Percentiles rank a stretch among this genome's conserved stretches.
Evolutionary conservation across 495 filamentous ascomycete species (phyloP).

Genomic region (Aspergillus taichungensis): DNA sequence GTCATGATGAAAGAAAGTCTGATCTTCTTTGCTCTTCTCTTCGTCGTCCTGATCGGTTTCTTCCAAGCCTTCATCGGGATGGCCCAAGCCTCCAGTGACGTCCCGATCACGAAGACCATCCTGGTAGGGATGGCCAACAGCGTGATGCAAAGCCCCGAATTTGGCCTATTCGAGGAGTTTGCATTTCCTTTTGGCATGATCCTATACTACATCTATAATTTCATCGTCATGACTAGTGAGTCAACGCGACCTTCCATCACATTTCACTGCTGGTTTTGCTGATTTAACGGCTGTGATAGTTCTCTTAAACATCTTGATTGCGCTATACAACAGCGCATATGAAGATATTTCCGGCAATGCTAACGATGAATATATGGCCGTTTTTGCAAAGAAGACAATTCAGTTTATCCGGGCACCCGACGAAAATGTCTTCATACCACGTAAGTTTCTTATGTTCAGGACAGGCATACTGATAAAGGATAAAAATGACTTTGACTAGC

Average conservation of each 20-base stretch:
- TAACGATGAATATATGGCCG: constrained; percentile 86
- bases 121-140: constrained; percentile 84
- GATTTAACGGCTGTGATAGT: constrained; percentile 33
- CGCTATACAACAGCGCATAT: constrained; percentile 93
- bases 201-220: constrained; percentile 92
- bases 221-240: constrained; percentile 79
- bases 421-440: constrained; percentile 95
- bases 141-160: constrained; percentile 84
- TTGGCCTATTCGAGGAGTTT: constrained; percentile 75
- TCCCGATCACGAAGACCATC: constrained; percentile 59
- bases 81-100: constrained; percentile 66
- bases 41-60: constrained; percentile 81
- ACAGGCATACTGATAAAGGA: background rate
- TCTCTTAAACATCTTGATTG: constrained; percentile 88
- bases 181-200: constrained; percentile 75
- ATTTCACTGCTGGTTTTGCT: constrained; percentile 6
- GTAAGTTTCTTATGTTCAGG: constrained; percentile 23
- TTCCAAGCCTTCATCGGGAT: constrained; percentile 93
- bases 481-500: constrained; percentile 23
- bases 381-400: constrained; percentile 86
- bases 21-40: constrained; percentile 93
- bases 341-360: constrained; percentile 93
- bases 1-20: constrained; percentile 99
- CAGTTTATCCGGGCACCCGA: constrained; percentile 94
- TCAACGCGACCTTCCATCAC: background rate